Conservation (phyloP, 352 stramenopile genomes). For the Globisporangium takayamanum region DNA sequence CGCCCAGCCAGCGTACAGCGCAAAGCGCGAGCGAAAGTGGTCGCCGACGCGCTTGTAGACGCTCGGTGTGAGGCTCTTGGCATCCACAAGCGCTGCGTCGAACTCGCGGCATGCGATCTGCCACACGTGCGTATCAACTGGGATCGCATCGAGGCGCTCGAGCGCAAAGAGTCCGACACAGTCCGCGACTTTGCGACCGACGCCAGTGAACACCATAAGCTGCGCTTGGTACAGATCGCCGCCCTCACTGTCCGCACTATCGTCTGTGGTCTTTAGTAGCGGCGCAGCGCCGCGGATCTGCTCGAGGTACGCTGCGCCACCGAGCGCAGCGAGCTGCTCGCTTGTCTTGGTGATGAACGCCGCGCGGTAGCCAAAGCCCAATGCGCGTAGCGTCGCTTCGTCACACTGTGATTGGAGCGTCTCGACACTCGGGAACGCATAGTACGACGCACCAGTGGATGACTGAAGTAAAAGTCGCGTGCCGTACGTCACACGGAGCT, state of each 20-base stretch:
- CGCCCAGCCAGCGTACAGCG: slow-evolving; percentile 89
- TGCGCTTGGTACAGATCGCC: slow-evolving; percentile 33
- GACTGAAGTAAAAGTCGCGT: slow-evolving; percentile 31
- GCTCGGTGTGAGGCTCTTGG: slow-evolving; percentile 77
- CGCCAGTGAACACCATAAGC: slow-evolving; percentile 71
- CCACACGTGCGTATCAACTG: slow-evolving; percentile 96
- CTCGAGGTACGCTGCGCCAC: slow-evolving; percentile 58
- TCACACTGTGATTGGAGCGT: slow-evolving; percentile 59
- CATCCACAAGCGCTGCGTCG: slow-evolving; percentile 31
- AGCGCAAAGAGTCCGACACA: slow-evolving; percentile 97
- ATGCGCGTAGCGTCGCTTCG: slow-evolving; percentile 74
- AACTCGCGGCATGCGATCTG: slow-evolving; percentile 91
- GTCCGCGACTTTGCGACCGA: slow-evolving; percentile 95
- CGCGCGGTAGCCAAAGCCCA: slow-evolving; percentile 89
- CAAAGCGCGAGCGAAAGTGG: slow-evolving; percentile 91
- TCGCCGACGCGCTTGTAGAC: slow-evolving; percentile 89
- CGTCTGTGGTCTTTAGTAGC: too few relatives aligned
- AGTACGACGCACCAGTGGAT: slow-evolving; percentile 34
- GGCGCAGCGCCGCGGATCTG: slow-evolving; percentile 32
- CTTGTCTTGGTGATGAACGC: slow-evolving; percentile 85
- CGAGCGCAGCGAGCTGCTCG: slow-evolving; percentile 53
- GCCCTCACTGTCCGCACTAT: not conserved
- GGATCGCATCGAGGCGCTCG: slow-evolving; percentile 89
- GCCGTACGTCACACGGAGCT: slow-evolving; percentile 87
- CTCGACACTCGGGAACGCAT: slow-evolving; percentile 89